A percentile compares a stretch with the other conserved stretches of the same genome.
phyloP scores from a whole-genome alignment of 2,329 filamentous ascomycete genomes.

The Sporothrix phasma region DNA sequence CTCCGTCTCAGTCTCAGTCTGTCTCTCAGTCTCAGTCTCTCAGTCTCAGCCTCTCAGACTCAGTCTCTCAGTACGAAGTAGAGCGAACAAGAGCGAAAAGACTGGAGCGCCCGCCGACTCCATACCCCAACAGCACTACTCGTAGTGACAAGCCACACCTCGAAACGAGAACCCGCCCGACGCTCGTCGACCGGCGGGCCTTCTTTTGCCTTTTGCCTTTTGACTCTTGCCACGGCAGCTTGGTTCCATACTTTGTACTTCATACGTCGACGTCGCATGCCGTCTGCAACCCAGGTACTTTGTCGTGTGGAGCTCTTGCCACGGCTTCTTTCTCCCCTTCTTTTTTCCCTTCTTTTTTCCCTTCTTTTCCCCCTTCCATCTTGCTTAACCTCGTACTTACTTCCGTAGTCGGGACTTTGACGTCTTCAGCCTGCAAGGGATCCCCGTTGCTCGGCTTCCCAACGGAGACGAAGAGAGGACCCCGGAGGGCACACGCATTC shows the following conservation, averaged over 20 bases:
- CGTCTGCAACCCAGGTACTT: too few relatives aligned
- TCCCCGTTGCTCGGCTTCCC: background rate
- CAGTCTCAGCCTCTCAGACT: too few relatives aligned
- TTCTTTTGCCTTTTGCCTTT: background rate
- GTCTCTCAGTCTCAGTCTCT: too few relatives aligned
- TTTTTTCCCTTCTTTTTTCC: background rate
- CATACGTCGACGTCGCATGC: too few relatives aligned
- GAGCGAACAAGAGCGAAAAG: too few relatives aligned
- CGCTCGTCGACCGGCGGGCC: slow-evolving; percentile 1
- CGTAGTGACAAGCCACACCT: background rate
- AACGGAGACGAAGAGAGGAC: background rate
- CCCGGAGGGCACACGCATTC: background rate
- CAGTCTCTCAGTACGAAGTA: too few relatives aligned
- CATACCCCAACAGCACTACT: too few relatives aligned
- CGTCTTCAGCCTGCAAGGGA: background rate
- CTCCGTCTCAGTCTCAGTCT: too few relatives aligned
- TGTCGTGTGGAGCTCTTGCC: background rate
- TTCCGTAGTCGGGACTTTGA: background rate
- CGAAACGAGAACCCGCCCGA: background rate
- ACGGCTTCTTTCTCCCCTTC: background rate
- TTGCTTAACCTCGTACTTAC: too few relatives aligned
- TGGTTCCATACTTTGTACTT: too few relatives aligned
- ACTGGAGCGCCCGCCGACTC: background rate
- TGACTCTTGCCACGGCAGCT: background rate
- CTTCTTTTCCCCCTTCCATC: background rate